Base-by-base conservation (phyloP, 768 basidiomycete genomes). In the Myochromella boudieri region DNA sequence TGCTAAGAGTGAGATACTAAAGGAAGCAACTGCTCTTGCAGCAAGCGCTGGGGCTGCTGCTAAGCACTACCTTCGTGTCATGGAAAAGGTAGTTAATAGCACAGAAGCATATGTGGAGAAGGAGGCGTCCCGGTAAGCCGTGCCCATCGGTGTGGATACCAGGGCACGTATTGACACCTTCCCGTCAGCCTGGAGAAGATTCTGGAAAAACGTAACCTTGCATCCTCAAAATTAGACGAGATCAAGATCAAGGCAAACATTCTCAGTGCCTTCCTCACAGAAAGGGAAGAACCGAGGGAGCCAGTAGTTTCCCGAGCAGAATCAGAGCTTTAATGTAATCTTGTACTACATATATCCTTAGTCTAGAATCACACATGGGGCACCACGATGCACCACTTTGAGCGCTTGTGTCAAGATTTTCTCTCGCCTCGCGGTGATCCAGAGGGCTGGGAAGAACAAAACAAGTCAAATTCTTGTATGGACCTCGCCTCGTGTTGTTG, bases 201-300 rank as follows among this genome's bases (percentile, higher is more conserved):
- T 58, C 75, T 95, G 48, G 68, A 71, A 58, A 95, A 94, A 67
- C 84, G 85, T 39, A 82, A 73, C n/a, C 71, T 97, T 33, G 75
- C 87, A 6, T 75, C 79, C 0, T 67, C 75, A 32, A 97, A 98
- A 70, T 68, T 94, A 33, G 97, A 99, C 62, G 93, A 97, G 70
- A 84, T 97, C 61, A 88, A 91, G 68, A 78, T 89, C 64, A 97
- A 95, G 72, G 77, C 81, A 44, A 98, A 98, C 71, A 80, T 98
- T 57, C 77, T 93, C 38, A 64, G 68, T 12, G 80, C 87, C 0
- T 91, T 92, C 51, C 51, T 61, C 26, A 66, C 68, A 52, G 68
- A 76, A 52, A 62, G 60, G 6, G 66, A 66, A 53, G 69, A 68
- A 45, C 66, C 67, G 37, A 57, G 50, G 26, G 61, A 71, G 57